Conservation (phyloP, 179 eudicot genomes). For the Silene noctiflora region DNA sequence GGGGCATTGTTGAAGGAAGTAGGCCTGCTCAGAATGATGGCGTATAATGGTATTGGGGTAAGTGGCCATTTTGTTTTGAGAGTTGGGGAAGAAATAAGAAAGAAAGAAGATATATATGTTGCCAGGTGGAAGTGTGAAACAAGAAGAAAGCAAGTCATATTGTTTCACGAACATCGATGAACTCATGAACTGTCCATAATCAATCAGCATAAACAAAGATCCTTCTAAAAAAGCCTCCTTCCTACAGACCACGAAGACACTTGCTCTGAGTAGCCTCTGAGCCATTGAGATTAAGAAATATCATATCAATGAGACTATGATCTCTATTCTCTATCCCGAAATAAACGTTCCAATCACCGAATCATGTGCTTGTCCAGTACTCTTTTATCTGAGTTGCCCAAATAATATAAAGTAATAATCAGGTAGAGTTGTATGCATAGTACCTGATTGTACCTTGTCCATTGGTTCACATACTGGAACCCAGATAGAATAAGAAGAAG, state of each 20-base stretch:
- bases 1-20: background rate
- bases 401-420: background rate
- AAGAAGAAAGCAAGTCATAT: background rate
- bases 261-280: slow-evolving; percentile 1
- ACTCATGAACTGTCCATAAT: background rate
- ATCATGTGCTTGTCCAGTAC: background rate
- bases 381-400: background rate
- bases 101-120: background rate
- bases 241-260: background rate
- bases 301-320: background rate
- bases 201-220: background rate
- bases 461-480: slow-evolving; percentile 89
- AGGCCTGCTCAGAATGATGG: background rate
- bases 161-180: background rate
- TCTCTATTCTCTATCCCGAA: background rate
- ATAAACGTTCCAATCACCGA: background rate
- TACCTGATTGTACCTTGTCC: slow-evolving; percentile 98
- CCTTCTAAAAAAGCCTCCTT: background rate
- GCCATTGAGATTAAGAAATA: background rate
- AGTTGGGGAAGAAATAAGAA: background rate
- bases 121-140: background rate
- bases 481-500: slow-evolving; percentile 84
- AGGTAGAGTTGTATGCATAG: background rate
- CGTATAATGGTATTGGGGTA: background rate
- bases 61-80: background rate